Percentiles rank a stretch among this genome's conserved stretches.
Conservation (phyloP, 2,329 filamentous ascomycete genomes). For the Coniella lustricola region DNA sequence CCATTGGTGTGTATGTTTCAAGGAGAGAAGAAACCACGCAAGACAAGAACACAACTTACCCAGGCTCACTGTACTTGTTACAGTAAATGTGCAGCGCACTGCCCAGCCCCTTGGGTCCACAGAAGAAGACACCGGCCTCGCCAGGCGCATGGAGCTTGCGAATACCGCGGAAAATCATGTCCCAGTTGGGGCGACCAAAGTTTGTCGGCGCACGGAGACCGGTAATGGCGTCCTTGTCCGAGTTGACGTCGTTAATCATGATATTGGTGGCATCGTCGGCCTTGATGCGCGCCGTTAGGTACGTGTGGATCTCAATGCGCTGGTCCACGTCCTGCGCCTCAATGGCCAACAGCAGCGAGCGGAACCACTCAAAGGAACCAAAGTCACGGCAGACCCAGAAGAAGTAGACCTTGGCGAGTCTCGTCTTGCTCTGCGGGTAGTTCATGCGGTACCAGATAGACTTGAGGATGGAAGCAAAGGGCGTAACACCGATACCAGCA, state of each 20-base stretch:
- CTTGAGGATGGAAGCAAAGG: slow-evolving; percentile 80
- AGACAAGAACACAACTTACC: no score
- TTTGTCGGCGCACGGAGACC: slow-evolving; percentile 76
- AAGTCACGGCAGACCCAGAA: slow-evolving; percentile 91
- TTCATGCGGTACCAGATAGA: slow-evolving; percentile 93
- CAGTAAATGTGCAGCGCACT: slow-evolving; percentile 74
- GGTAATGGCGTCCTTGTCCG: slow-evolving; percentile 78
- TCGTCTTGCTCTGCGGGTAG: slow-evolving; percentile 72
- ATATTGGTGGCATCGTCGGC: slow-evolving; percentile 81
- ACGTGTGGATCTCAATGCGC: slow-evolving; percentile 83
- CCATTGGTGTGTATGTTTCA: no score
- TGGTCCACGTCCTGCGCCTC: slow-evolving; percentile 79
- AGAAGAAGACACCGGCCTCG: slow-evolving; percentile 78
- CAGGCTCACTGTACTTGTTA: slow-evolving; percentile 81
- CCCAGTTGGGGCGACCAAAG: slow-evolving; percentile 83
- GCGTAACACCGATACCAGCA: slow-evolving; percentile 79
- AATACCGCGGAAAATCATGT: slow-evolving; percentile 81
- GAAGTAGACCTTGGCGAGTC: slow-evolving; percentile 81
- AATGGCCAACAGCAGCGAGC: slow-evolving; percentile 74
- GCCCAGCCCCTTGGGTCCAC: slow-evolving; percentile 72
- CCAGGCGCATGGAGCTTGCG: slow-evolving; percentile 68
- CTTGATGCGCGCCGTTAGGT: slow-evolving; percentile 82
- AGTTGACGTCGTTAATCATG: slow-evolving; percentile 85
- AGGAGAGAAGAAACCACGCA: no score
- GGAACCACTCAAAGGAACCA: slow-evolving; percentile 85